Conservation (phyloP, 495 filamentous ascomycete genomes). For the Parmelia sp. region DNA sequence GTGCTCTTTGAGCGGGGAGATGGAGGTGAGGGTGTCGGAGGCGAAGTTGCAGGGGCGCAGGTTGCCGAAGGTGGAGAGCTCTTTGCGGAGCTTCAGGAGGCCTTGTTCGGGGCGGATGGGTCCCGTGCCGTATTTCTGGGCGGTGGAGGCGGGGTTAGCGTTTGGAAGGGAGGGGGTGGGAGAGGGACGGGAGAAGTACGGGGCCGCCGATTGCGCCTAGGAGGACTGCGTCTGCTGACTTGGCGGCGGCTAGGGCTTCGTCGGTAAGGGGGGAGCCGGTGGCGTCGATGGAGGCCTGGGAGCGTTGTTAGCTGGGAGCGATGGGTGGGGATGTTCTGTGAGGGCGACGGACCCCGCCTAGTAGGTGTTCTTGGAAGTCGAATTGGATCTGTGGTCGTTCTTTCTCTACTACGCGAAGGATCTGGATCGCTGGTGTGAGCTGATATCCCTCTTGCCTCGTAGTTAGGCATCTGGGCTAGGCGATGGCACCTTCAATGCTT, state of each 20-base stretch:
- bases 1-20: slow-evolving; percentile 80
- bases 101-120: slow-evolving; percentile 90
- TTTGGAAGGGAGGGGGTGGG: not conserved
- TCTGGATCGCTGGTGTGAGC: slow-evolving; percentile 37
- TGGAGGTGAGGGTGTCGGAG: slow-evolving; percentile 76
- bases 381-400: slow-evolving; percentile 64
- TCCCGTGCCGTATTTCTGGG: slow-evolving; percentile 87
- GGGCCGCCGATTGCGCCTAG: slow-evolving; percentile 95
- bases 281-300: slow-evolving; percentile 79
- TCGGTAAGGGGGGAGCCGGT: slow-evolving; percentile 74
- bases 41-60: slow-evolving; percentile 97
- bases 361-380: slow-evolving; percentile 84
- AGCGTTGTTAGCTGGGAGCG: not conserved
- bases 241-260: slow-evolving; percentile 76
- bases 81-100: slow-evolving; percentile 85
- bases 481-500: slow-evolving; percentile 70
- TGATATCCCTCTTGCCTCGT: not conserved
- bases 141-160: slow-evolving; percentile 2
- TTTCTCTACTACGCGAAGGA: slow-evolving; percentile 70
- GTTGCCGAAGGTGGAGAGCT: slow-evolving; percentile 93
- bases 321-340: not conserved
- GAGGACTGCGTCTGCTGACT: slow-evolving; percentile 84
- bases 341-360: slow-evolving; percentile 73
- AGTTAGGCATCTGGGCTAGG: not conserved
- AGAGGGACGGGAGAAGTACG: slow-evolving; percentile 36